These are phyloP conservation scores for Cicer pinnatifidum DNA, from an alignment of 306 rosid species.

Conservation along the genomic window DNA sequence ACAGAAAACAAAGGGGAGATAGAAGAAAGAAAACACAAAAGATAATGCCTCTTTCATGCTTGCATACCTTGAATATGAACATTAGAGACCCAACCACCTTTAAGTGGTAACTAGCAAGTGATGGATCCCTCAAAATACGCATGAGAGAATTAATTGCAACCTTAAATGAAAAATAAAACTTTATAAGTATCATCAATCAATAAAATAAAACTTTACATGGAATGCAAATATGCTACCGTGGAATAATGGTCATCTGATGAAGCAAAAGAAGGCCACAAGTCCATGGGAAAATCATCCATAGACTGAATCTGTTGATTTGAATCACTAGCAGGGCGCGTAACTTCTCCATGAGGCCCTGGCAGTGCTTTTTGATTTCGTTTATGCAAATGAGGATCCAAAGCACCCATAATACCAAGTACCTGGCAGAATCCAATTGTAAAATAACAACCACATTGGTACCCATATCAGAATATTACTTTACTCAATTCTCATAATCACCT, in stretches of 20 bases:
- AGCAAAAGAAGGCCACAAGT: conserved; percentile 96
- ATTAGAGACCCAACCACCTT: conserved; percentile 96
- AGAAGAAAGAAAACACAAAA: conserved; percentile 26
- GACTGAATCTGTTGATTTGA: conserved; percentile 91
- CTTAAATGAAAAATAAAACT: conserved; percentile 49
- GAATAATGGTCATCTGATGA: conserved; percentile 93
- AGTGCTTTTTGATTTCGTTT: conserved; percentile 78
- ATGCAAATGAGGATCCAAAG: conserved; percentile 94
- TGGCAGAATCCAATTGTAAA: conserved; percentile 46
- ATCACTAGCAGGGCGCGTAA: conserved; percentile 77
- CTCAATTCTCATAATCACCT: conserved; percentile 59
- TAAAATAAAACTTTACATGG: conserved; percentile 31
- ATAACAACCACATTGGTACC: conserved; percentile 3
- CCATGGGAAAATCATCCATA: conserved; percentile 82
- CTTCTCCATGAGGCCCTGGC: conserved; percentile 90
- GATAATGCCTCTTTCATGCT: conserved; percentile 11
- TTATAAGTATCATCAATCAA: conserved; percentile 27
- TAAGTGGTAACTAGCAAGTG: conserved; percentile 86
- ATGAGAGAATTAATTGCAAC: conserved; percentile 97
- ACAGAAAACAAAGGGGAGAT: not conserved
- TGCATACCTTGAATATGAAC: conserved; percentile 95
- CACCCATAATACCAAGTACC: conserved; percentile 99
- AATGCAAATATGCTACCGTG: conserved; percentile 62
- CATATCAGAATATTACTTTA: conserved; percentile 38
- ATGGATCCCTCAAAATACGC: conserved; percentile 97